A percentile compares a stretch with the other conserved stretches of the same genome.
Evolutionary conservation across 164 flowering plant species (phyloP).

Genomic region (Vitis amurensis): DNA sequence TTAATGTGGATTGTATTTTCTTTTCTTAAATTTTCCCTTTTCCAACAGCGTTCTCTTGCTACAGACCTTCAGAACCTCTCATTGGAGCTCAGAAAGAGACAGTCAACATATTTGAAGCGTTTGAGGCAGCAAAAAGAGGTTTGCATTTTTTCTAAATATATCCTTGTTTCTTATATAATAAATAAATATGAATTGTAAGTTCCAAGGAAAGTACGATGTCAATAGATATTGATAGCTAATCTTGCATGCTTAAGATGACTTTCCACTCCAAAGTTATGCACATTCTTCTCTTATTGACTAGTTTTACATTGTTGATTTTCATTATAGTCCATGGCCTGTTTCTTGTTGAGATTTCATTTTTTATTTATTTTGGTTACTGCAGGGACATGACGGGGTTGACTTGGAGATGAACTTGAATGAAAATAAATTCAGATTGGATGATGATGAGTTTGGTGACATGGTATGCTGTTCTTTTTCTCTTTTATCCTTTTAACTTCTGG

Average conservation of each 20-base stretch:
- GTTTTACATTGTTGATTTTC: no score
- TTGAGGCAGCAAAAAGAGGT: constrained; percentile 94
- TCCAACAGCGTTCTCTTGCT: constrained; percentile 86
- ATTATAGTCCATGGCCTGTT: no score
- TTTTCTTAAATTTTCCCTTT: constrained; percentile 12
- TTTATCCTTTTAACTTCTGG: neutral
- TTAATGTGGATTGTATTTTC: constrained; percentile 6
- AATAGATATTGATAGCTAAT: no score
- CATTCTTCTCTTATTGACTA: no score
- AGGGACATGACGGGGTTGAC: constrained; percentile 85
- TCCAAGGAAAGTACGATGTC: no score
- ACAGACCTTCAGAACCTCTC: constrained; percentile 95
- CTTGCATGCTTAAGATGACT: no score
- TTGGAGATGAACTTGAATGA: constrained; percentile 82
- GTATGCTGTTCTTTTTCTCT: constrained; percentile 32
- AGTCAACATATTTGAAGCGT: constrained; percentile 87
- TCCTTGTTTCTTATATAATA: no score
- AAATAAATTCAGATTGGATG: constrained; percentile 44
- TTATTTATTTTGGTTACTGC: constrained; percentile 9
- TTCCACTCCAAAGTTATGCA: no score
- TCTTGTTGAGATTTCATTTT: no score
- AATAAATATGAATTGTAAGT: no score
- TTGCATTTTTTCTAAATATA: neutral
- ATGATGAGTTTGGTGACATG: constrained; percentile 64
- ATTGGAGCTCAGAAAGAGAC: constrained; percentile 87